A percentile compares a stretch with the other conserved stretches of the same genome.
These are phyloP conservation scores for Penicillium tannophilum DNA, from an alignment of 495 filamentous ascomycete species.

Conservation along the genomic window DNA sequence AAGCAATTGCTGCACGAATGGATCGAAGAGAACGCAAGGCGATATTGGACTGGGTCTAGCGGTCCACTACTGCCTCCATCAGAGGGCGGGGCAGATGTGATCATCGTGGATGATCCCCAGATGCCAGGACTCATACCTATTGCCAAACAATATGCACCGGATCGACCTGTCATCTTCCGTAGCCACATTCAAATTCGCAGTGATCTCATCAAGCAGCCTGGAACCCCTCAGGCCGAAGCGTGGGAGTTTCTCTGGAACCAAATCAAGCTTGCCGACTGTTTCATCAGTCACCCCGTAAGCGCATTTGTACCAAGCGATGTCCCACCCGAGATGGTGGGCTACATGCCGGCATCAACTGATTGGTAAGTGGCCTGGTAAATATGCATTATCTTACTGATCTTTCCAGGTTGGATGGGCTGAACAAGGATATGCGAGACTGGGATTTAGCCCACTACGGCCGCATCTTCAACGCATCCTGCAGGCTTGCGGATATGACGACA, in stretches of 20 bases:
- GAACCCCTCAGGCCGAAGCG: constrained; percentile 69
- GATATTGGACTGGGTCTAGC: constrained; percentile 72
- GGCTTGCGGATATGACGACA: constrained; percentile 54
- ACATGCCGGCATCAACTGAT: constrained; percentile 84
- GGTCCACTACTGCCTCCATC: constrained; percentile 68
- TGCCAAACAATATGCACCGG: constrained; percentile 68
- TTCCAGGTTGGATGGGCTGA: constrained; percentile 77
- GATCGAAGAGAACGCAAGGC: constrained; percentile 74
- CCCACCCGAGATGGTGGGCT: constrained; percentile 66
- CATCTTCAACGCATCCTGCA: constrained; percentile 68
- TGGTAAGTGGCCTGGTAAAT: constrained; percentile 48
- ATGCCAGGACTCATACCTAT: constrained; percentile 82
- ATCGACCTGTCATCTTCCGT: constrained; percentile 77
- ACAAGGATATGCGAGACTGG: constrained; percentile 76
- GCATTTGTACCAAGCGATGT: constrained; percentile 74
- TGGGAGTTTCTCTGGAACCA: constrained; percentile 79
- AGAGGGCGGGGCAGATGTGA: constrained; percentile 76
- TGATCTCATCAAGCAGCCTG: constrained; percentile 64
- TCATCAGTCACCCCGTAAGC: constrained; percentile 82
- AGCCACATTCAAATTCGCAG: constrained; percentile 85
- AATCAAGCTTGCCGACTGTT: constrained; percentile 73
- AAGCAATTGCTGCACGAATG: constrained; percentile 65
- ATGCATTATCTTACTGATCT: constrained; percentile 20
- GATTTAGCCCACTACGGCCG: constrained; percentile 76
- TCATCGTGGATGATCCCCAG: constrained; percentile 85